Evolutionary conservation across 345 rosid species (phyloP).

Genomic region (Arabis hirsuta): DNA sequence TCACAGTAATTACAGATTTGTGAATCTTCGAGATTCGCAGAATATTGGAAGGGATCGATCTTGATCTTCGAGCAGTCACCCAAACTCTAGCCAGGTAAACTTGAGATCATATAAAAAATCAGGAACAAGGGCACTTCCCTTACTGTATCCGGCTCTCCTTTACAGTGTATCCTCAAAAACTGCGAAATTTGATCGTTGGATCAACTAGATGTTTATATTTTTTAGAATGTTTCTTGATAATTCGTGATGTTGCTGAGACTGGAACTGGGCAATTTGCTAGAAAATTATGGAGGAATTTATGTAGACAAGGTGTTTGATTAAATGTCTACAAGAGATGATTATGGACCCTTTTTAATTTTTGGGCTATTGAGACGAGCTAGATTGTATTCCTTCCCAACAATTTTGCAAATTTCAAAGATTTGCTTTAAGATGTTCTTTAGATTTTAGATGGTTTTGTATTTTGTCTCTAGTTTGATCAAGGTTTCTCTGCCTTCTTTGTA

Average conservation of each 20-base stretch:
- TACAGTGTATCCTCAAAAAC: background rate
- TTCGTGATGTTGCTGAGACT: slow-evolving; percentile 14
- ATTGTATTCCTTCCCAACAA: background rate
- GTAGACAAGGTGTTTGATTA: slow-evolving; percentile 40
- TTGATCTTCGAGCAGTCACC: background rate
- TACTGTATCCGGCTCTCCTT: background rate
- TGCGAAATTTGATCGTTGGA: background rate
- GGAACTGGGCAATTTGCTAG: background rate
- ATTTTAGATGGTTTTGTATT: slow-evolving; percentile 2
- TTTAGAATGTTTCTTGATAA: background rate
- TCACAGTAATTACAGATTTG: background rate
- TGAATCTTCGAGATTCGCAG: background rate
- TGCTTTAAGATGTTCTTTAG: background rate
- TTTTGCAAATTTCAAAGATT: background rate
- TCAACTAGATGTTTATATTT: background rate
- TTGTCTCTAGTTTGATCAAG: too few species aligned
- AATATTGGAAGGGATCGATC: slow-evolving; percentile 10
- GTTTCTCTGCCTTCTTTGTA: background rate
- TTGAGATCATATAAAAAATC: slow-evolving; percentile 4
- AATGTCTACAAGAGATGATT: slow-evolving; percentile 31
- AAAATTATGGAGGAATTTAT: background rate
- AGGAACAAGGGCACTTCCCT: background rate
- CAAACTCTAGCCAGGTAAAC: slow-evolving; percentile 22
- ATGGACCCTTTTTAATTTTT: background rate
- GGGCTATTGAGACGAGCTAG: background rate